Percentiles rank a stretch among this genome's conserved stretches.
Evolutionary conservation across 1,284 basidiomycete species (phyloP).

Genomic region (Irpex sp.): DNA sequence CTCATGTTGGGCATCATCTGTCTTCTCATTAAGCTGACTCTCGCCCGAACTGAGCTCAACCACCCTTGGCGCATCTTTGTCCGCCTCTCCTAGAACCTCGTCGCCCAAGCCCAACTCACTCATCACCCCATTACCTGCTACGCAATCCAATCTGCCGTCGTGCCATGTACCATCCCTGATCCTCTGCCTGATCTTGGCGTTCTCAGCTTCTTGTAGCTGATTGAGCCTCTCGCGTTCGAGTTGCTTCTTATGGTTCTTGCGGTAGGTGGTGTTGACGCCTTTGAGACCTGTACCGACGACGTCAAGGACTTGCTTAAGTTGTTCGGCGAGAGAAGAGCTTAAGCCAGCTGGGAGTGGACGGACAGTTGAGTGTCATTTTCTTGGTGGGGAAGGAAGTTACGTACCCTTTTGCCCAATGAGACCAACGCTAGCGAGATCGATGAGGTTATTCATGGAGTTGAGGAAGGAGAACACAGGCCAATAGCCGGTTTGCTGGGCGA

Average conservation of each 20-base stretch:
- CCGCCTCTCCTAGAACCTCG: slow-evolving; percentile 45
- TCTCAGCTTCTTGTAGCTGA: slow-evolving; percentile 30
- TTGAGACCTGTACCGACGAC: slow-evolving; percentile 75
- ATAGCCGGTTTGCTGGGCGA: slow-evolving; percentile 87
- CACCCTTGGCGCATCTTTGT: slow-evolving; percentile 24
- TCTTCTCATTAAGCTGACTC: slow-evolving; percentile 4
- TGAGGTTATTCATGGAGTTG: slow-evolving; percentile 79
- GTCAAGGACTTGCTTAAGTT: slow-evolving; percentile 85
- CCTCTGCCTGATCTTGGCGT: slow-evolving; percentile 35
- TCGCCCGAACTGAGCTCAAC: slow-evolving; percentile 10
- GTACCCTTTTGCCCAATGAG: slow-evolving; percentile 92
- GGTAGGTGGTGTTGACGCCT: slow-evolving; percentile 53
- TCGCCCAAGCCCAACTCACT: slow-evolving; percentile 81
- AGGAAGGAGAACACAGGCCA: slow-evolving; percentile 90
- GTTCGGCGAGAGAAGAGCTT: slow-evolving; percentile 79
- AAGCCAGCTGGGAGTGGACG: slow-evolving; percentile 66
- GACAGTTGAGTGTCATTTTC: neutral
- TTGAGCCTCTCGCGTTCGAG: slow-evolving; percentile 31
- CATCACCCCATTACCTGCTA: slow-evolving; percentile 83
- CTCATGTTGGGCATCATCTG: neutral
- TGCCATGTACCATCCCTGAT: slow-evolving; percentile 70
- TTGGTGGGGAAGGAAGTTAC: neutral
- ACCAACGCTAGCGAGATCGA: slow-evolving; percentile 92
- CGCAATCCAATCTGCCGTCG: slow-evolving; percentile 75
- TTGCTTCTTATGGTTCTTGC: slow-evolving; percentile 39